These are phyloP conservation scores for Pharnaceum exiguum DNA, from an alignment of 148 eudicot genomes.

Conservation along the genomic window DNA sequence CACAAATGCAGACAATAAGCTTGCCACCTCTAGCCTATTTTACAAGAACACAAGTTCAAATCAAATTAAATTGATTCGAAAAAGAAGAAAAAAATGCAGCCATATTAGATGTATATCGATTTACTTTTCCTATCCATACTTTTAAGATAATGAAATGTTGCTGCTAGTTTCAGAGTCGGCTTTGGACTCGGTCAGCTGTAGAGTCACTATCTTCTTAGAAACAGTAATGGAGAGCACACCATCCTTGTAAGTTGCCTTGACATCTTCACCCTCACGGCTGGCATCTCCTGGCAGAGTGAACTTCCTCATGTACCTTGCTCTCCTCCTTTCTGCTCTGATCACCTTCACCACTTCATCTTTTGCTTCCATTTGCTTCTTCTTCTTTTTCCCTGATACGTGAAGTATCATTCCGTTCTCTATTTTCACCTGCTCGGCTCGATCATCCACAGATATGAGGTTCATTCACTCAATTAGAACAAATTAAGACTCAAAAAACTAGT, in stretches of 20 bases:
- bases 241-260: slow-evolving; percentile 39
- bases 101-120: no score
- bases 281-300: slow-evolving; percentile 31
- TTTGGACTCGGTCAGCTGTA: background rate
- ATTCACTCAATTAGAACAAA: no score
- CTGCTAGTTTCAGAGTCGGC: background rate
- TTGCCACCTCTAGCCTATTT: no score
- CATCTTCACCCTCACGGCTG: slow-evolving; percentile 19
- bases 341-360: slow-evolving; percentile 15
- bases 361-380: slow-evolving; percentile 18
- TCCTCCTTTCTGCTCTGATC: slow-evolving; percentile 34
- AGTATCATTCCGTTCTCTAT: slow-evolving; percentile 34
- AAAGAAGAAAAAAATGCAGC: no score
- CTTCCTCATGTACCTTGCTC: slow-evolving; percentile 43
- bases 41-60: no score
- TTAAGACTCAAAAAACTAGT: no score
- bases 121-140: background rate
- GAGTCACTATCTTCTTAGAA: slow-evolving; percentile 7
- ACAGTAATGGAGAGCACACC: slow-evolving; percentile 41
- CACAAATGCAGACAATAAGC: no score
- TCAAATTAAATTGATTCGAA: no score
- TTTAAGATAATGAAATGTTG: slow-evolving; percentile 10
- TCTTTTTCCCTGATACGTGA: slow-evolving; percentile 34
- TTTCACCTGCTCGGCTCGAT: slow-evolving; percentile 22
- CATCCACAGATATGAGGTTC: no score